Percentiles rank a stretch among this genome's conserved stretches.
These are phyloP conservation scores for Conticribra weissflogii DNA, from an alignment of 108 stramenopile genomes.

Conservation along the genomic window DNA sequence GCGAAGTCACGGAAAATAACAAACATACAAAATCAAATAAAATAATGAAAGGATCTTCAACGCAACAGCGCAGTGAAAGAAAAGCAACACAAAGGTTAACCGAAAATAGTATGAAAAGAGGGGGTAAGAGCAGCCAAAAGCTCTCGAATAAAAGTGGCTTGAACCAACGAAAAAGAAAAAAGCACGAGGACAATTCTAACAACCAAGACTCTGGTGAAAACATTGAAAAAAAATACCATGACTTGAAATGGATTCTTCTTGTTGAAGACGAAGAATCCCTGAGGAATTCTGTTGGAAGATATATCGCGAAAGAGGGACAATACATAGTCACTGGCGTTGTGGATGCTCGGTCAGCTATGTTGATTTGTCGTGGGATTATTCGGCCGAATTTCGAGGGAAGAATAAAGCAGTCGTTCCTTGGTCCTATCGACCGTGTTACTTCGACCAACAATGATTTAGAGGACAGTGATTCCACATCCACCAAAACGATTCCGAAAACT, in stretches of 20 bases:
- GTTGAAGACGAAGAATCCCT: conserved; percentile 83
- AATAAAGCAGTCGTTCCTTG: not conserved
- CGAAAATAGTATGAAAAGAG: too few species aligned
- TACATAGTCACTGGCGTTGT: conserved; percentile 76
- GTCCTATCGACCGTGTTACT: conserved; percentile 12
- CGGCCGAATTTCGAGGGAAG: conserved; percentile 4
- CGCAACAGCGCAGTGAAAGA: too few species aligned
- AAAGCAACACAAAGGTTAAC: too few species aligned
- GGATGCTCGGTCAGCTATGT: conserved; percentile 61
- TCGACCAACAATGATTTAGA: conserved; percentile 3
- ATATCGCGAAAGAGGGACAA: conserved; percentile 63
- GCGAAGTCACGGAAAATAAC: too few species aligned
- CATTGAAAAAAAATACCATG: not conserved
- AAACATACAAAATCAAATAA: too few species aligned
- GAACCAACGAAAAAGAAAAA: not conserved
- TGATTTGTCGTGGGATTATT: conserved; percentile 50
- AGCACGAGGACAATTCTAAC: not conserved
- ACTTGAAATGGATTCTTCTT: conserved; percentile 47
- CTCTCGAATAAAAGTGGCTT: too few species aligned
- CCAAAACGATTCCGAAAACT: not conserved
- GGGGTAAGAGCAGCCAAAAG: too few species aligned
- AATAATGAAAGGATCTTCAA: too few species aligned
- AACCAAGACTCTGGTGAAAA: not conserved
- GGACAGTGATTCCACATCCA: conserved; percentile 3
- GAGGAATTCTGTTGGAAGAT: conserved; percentile 70